A percentile compares a stretch with the other conserved stretches of the same genome.
These are phyloP conservation scores for Epichloe gansuensis DNA, from an alignment of 2,329 filamentous ascomycete genomes.

Conservation along the genomic window DNA sequence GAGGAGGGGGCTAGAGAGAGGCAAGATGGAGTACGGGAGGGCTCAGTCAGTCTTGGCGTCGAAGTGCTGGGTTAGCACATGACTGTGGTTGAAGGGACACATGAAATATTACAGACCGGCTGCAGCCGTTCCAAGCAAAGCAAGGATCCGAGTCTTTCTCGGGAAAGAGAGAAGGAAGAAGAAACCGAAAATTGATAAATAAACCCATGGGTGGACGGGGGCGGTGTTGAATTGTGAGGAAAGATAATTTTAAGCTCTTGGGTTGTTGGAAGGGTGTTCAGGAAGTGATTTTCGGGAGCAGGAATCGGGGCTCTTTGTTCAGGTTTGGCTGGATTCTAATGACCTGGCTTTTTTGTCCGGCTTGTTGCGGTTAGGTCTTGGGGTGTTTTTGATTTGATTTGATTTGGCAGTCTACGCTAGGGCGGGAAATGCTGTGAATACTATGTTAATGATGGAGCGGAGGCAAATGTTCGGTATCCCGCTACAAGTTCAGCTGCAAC, in stretches of 20 bases:
- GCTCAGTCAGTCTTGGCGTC: neutral
- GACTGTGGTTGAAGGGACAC: neutral
- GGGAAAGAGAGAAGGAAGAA: neutral
- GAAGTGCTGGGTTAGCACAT: neutral
- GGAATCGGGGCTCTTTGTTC: neutral
- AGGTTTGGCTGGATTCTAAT: neutral
- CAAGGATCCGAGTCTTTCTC: neutral
- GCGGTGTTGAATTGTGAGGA: neutral
- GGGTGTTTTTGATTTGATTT: slow-evolving; percentile 5
- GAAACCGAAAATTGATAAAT: neutral
- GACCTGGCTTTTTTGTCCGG: neutral
- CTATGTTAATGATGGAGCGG: slow-evolving; percentile 4
- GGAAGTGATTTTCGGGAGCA: neutral
- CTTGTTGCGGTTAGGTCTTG: neutral
- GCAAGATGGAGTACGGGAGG: neutral
- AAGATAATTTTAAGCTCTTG: neutral
- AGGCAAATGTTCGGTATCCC: neutral
- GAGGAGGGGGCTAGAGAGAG: neutral
- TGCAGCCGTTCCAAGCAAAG: neutral
- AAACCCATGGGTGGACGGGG: neutral
- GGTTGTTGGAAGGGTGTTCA: neutral
- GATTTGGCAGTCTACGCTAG: neutral
- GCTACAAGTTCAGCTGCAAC: no score
- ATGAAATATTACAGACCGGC: neutral
- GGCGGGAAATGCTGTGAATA: slow-evolving; percentile 1